These are phyloP conservation scores for Candida neerlandica DNA, from an alignment of 1,139 yeast genomes.

Conservation along the genomic window DNA sequence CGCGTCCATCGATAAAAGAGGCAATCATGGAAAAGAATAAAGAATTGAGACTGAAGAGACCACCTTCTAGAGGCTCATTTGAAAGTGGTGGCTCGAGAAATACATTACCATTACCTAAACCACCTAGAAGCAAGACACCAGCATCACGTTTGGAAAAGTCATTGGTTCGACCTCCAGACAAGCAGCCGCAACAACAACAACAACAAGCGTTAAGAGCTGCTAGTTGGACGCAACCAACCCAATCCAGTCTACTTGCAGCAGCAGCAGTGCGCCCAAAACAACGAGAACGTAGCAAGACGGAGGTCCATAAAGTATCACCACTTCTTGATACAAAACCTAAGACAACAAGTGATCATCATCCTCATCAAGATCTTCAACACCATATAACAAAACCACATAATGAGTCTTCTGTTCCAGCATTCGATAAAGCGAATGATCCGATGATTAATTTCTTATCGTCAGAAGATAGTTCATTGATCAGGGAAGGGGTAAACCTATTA, in stretches of 20 bases:
- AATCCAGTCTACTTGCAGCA: conserved; percentile 1
- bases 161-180: background rate
- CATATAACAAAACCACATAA: background rate
- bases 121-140: conserved; percentile 1
- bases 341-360: background rate
- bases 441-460: conserved; percentile 40
- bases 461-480: conserved; percentile 26
- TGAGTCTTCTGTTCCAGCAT: conserved; percentile 1
- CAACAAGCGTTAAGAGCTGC: conserved; percentile 10
- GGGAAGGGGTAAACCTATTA: conserved; percentile 41
- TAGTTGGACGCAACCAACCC: conserved; percentile 14
- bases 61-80: conserved; percentile 23
- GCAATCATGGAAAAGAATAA: conserved; percentile 37
- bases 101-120: conserved; percentile 11
- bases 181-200: background rate
- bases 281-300: conserved; percentile 15
- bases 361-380: too few species aligned
- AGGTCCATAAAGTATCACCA: conserved; percentile 8
- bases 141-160: conserved; percentile 8
- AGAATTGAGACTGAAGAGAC: conserved; percentile 31
- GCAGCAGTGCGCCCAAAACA: background rate
- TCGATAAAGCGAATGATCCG: conserved; percentile 35
- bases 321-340: background rate
- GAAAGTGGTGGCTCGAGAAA: conserved; percentile 2
- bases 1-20: conserved; percentile 36